Percentiles rank a stretch among this genome's conserved stretches.
Evolutionary conservation across 371 early-diverging fungal genomes (phyloP).

Genomic region (Zopfochytrium polystomum): DNA sequence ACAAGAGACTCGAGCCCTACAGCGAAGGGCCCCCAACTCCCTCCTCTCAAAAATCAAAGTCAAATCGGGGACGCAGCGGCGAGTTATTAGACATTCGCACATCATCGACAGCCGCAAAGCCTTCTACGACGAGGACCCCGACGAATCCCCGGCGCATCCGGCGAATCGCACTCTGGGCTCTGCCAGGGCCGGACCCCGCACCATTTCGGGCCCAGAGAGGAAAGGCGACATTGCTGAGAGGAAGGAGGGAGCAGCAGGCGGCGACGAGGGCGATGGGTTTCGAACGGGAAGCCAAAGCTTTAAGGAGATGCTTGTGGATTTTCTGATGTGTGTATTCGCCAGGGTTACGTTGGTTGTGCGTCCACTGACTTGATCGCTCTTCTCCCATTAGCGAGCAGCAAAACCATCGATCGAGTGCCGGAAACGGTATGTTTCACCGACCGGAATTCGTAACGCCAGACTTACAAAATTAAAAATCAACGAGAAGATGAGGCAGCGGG

Average conservation of each 20-base stretch:
- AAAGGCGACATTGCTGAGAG: too few species aligned
- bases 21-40: slow-evolving; percentile 31
- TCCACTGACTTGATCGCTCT: not conserved
- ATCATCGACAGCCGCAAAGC: slow-evolving; percentile 23
- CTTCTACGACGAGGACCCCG: slow-evolving; percentile 24
- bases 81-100: slow-evolving; percentile 15
- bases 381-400: slow-evolving; percentile 40
- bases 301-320: slow-evolving; percentile 45
- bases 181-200: not conserved
- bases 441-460: not conserved
- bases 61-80: slow-evolving; percentile 24
- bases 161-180: slow-evolving; percentile 8
- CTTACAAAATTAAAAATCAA: not conserved
- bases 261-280: not conserved
- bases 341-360: not conserved
- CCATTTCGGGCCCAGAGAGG: too few species aligned
- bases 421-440: slow-evolving; percentile 20
- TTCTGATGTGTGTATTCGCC: slow-evolving; percentile 38
- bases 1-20: slow-evolving; percentile 27
- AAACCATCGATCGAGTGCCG: slow-evolving; percentile 25
- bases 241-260: not conserved
- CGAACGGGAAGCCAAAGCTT: slow-evolving; percentile 23
- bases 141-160: too few species aligned
- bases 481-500: slow-evolving; percentile 32
- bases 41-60: slow-evolving; percentile 41